Percentiles rank a stretch among this genome's conserved stretches.
phyloP scores from a whole-genome alignment of 2,329 filamentous ascomycete species.

The Phaeoacremonium minimum region DNA sequence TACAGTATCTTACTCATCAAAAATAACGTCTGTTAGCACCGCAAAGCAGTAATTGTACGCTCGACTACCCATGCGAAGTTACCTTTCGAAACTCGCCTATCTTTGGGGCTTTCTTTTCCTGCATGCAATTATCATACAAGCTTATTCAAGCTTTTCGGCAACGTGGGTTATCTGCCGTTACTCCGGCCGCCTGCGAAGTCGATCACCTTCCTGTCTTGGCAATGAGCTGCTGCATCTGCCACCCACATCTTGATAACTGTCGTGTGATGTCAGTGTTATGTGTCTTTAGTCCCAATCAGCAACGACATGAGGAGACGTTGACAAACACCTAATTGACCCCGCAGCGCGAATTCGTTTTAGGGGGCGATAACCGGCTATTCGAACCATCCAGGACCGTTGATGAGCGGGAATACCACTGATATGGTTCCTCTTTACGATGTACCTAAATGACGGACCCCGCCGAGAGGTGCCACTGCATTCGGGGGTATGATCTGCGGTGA shows the following conservation, averaged over 20 bases:
- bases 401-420: too few species aligned
- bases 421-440: too few species aligned
- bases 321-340: neutral
- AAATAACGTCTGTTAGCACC: too few species aligned
- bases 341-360: neutral
- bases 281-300: neutral
- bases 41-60: too few species aligned
- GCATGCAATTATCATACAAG: too few species aligned
- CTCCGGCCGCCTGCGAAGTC: neutral
- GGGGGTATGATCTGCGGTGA: neutral
- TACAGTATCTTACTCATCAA: too few species aligned
- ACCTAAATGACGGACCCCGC: too few species aligned
- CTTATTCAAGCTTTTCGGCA: neutral
- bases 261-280: neutral
- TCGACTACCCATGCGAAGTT: too few species aligned
- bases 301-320: neutral
- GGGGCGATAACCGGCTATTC: neutral
- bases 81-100: too few species aligned
- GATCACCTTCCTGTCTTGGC: neutral
- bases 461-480: neutral
- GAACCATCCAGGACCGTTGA: neutral
- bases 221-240: neutral
- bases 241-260: neutral
- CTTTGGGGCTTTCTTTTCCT: too few species aligned
- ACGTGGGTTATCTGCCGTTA: neutral